Evolutionary conservation across 192 early-diverging fungal genomes (phyloP).

Genomic region (Rhizophagus sp.): DNA sequence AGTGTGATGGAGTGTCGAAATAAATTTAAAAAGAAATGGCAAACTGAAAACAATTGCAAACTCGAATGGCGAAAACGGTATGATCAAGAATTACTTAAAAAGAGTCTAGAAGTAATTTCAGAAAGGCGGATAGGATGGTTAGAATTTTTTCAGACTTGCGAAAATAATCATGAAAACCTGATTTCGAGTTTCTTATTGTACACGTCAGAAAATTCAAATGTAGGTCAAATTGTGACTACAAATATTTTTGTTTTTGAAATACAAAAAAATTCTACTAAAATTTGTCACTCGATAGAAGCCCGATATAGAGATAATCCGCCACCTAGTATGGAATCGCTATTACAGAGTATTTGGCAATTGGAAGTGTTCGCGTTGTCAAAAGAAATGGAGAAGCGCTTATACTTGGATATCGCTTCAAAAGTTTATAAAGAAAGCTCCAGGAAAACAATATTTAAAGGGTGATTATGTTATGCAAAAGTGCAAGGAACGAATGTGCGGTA

Average conservation of each 20-base stretch:
- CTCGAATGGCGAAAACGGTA: neutral
- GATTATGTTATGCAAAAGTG: constrained; percentile 19
- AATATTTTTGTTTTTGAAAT: no score
- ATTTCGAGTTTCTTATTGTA: neutral
- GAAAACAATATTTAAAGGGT: no score
- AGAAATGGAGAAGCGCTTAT: constrained; percentile 19
- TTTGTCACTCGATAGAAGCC: no score
- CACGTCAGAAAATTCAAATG: neutral
- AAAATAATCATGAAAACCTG: neutral
- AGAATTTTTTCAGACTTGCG: neutral
- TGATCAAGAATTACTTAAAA: neutral
- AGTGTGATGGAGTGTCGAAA: no score
- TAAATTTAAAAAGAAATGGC: no score
- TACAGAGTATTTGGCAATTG: constrained; percentile 18
- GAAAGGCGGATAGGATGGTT: neutral
- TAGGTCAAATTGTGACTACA: neutral
- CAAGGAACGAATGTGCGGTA: neutral
- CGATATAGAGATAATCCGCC: neutral
- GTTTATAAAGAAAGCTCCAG: neutral
- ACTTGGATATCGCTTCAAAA: constrained; percentile 29
- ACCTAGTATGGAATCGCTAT: neutral
- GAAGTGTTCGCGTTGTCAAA: neutral
- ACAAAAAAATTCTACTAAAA: neutral
- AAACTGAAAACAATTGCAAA: neutral
- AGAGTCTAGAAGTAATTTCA: neutral